Evolutionary conservation across 106 monocot genomes (phyloP).

Genomic region (Phalaenopsis equestris): DNA sequence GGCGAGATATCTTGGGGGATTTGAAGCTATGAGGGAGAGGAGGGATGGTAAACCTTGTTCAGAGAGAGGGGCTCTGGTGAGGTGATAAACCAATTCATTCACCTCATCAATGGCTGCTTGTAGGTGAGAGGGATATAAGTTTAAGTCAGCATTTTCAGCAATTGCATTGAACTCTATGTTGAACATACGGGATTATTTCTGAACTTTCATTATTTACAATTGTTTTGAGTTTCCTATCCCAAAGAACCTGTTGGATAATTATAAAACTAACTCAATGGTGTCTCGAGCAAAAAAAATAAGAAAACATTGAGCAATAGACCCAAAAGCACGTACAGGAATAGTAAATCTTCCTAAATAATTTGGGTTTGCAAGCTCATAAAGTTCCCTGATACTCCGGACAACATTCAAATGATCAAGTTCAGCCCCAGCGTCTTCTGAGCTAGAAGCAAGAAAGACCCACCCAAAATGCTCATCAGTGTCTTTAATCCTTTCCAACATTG

Average conservation of each 20-base stretch:
- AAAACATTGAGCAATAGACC: neutral
- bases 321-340: conserved; percentile 62
- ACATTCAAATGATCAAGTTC: conserved; percentile 68
- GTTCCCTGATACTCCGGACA: conserved; percentile 64
- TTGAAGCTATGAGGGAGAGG: no score
- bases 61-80: no score
- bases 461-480: conserved; percentile 82
- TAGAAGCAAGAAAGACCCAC: conserved; percentile 75
- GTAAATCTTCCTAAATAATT: conserved; percentile 88
- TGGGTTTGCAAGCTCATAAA: conserved; percentile 79
- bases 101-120: conserved; percentile 57
- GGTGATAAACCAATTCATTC: conserved; percentile 83
- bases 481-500: conserved; percentile 84
- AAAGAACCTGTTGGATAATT: conserved; percentile 58
- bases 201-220: conserved; percentile 91
- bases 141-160: conserved; percentile 66
- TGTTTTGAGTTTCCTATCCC: conserved; percentile 90
- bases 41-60: no score
- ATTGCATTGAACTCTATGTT: conserved; percentile 84
- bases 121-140: conserved; percentile 72
- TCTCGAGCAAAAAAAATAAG: neutral
- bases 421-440: conserved; percentile 62
- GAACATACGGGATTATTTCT: conserved; percentile 86
- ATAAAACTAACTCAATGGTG: neutral
- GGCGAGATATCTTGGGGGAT: no score